A percentile compares a stretch with the other conserved stretches of the same genome.
These are phyloP conservation scores for Coniferiporia sulphurascens DNA, from an alignment of 1,284 basidiomycete species.

Conservation along the genomic window DNA sequence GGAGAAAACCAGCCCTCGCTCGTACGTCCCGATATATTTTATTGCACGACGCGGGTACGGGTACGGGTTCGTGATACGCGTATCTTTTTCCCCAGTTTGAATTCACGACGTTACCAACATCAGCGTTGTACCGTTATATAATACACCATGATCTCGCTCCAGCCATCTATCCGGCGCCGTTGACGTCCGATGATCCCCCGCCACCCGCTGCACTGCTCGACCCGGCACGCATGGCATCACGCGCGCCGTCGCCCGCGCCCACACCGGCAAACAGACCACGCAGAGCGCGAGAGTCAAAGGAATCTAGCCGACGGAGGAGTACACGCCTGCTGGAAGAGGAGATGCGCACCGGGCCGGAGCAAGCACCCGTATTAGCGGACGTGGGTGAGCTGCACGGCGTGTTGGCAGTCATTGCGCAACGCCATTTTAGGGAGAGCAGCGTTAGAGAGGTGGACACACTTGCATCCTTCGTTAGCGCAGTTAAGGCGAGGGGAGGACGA, in stretches of 20 bases:
- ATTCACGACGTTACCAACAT: conserved; percentile 56
- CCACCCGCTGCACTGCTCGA: conserved; percentile 55
- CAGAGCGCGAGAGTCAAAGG: conserved; percentile 34
- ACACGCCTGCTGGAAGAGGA: conserved; percentile 65
- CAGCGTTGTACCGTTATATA: conserved; percentile 63
- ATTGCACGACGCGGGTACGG: not conserved
- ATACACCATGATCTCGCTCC: conserved; percentile 66
- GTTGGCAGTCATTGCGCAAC: conserved; percentile 60
- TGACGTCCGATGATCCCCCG: conserved; percentile 59
- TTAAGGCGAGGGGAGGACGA: conserved; percentile 54
- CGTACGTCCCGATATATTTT: conserved; percentile 7
- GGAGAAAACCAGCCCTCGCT: conserved; percentile 9
- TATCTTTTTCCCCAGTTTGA: conserved; percentile 48
- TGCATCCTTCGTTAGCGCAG: conserved; percentile 68
- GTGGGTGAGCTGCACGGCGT: conserved; percentile 58
- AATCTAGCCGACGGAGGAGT: conserved; percentile 56
- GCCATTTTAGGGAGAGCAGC: conserved; percentile 57
- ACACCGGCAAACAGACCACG: conserved; percentile 62
- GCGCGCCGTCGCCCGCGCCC: conserved; percentile 42
- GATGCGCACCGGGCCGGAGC: conserved; percentile 35
- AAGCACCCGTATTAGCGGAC: conserved; percentile 59
- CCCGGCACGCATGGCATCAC: conserved; percentile 39
- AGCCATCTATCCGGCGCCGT: conserved; percentile 61
- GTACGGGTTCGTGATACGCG: not conserved
- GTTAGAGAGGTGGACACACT: conserved; percentile 74